Evolutionary conservation across 345 rosid genomes (phyloP).

Genomic region (Microthlaspi erraticum): DNA sequence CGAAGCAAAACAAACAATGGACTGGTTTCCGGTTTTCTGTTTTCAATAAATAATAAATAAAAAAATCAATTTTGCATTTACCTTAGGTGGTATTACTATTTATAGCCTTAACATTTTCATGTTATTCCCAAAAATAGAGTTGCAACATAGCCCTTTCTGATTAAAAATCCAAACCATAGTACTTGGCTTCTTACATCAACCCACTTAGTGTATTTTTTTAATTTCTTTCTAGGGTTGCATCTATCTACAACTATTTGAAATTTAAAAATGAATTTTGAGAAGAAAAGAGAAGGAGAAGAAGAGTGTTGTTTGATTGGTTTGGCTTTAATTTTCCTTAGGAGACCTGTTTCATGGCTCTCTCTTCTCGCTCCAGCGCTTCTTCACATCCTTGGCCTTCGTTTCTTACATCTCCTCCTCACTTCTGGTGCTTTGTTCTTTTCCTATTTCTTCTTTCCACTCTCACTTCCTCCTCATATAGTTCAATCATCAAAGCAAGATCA

Average conservation of each 20-base stretch:
- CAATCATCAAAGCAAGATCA: constrained; percentile 33
- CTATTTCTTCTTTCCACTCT: constrained; percentile 39
- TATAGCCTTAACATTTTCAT: constrained; percentile 34
- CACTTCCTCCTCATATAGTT: constrained; percentile 15
- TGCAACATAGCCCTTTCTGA: constrained; percentile 2
- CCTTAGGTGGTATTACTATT: constrained; percentile 24
- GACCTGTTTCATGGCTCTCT: constrained; percentile 46
- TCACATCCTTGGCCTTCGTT: constrained; percentile 42
- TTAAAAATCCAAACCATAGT: constrained; percentile 21
- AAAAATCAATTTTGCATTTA: constrained; percentile 1
- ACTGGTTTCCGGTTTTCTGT: constrained; percentile 34
- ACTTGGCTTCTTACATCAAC: constrained; percentile 16
- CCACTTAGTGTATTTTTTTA: neutral
- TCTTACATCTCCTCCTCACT: constrained; percentile 46
- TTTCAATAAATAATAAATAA: neutral
- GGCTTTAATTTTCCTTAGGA: constrained; percentile 45
- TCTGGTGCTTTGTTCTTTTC: constrained; percentile 49
- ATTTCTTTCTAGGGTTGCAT: constrained; percentile 19
- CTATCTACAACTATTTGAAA: constrained; percentile 14
- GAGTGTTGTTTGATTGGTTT: constrained; percentile 43
- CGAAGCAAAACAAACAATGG: constrained; percentile 39
- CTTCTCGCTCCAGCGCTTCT: constrained; percentile 42
- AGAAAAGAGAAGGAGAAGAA: constrained; percentile 28
- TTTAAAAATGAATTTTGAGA: constrained; percentile 32
- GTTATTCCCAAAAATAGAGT: constrained; percentile 1